Base-by-base conservation (phyloP, 208 protist species). In the Trypanosoma cruzi region DNA sequence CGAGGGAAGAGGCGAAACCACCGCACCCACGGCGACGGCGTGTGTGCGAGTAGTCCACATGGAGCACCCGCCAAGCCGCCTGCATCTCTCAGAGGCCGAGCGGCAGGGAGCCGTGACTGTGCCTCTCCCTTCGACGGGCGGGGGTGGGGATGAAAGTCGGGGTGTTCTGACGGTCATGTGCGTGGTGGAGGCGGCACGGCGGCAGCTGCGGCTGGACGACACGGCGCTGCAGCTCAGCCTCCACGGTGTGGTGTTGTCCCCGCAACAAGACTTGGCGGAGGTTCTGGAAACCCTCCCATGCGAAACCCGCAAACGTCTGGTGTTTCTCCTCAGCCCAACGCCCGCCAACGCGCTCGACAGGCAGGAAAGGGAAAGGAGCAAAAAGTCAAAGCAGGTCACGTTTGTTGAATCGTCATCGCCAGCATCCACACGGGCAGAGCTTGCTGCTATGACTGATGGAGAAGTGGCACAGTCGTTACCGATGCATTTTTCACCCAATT, bases 181-280 rank as follows among this genome's bases (percentile, higher is more conserved):
- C 28, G 40, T 62, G 24, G 65, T 63, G 37, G 26, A 32, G 31
- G 37, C 44, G 40, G 54, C 55, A 4, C 37, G 29, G 42, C 40
- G 14, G 8, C 65, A 60, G 52, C 42, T 60, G 44, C 52, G 20
- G 11, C 2, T 62, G 20, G 16, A 7, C 13, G 55, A 11, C n/a
- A 28, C 32, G 16, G 22, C 54, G 40, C 55, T 71, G 34, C 65
- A 55, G 55, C 65, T 71, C 40, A 63, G 54, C 37, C 65, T 71
- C 28, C 40, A 55, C 18, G 65, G 65, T 16, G 22, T 71, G 10
- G 54, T 63, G 14, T 55, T 71, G 1, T 24, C 26, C 28, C 65
- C 54, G 24, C 28, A 42, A 32, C 32, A 71, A 42, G 55, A 71
- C 40, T 14, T 71, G 24, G 55, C 22, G 2, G 55, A 55, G 32